A percentile compares a stretch with the other conserved stretches of the same genome.
Conservation (phyloP, 495 filamentous ascomycete species). For the Pyrenula aspistea region DNA sequence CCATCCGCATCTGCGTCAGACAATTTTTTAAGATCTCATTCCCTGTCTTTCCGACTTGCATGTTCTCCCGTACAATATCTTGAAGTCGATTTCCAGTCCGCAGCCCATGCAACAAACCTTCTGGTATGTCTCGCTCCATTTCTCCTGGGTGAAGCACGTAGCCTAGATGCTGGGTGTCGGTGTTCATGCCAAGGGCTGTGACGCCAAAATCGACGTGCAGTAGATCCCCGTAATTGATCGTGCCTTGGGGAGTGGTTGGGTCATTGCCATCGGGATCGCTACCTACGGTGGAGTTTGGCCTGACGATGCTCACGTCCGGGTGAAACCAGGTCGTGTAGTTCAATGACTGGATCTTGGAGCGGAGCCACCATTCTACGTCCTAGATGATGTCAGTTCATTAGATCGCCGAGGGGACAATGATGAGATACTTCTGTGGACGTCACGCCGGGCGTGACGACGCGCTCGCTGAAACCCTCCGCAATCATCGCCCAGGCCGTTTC, state of each 20-base stretch:
- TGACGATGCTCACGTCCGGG: slow-evolving; percentile 26
- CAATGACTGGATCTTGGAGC: slow-evolving; percentile 26
- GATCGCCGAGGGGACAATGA: not conserved
- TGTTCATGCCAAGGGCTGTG: slow-evolving; percentile 32
- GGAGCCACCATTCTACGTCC: slow-evolving; percentile 37
- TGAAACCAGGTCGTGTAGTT: slow-evolving; percentile 40
- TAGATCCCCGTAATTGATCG: slow-evolving; percentile 26
- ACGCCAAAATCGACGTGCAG: slow-evolving; percentile 37
- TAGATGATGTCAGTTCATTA: slow-evolving; percentile 2
- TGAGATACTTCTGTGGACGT: slow-evolving; percentile 25
- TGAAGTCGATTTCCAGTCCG: slow-evolving; percentile 30
- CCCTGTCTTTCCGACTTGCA: slow-evolving; percentile 25
- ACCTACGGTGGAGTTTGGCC: slow-evolving; percentile 6
- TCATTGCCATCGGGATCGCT: not conserved
- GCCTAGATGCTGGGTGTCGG: slow-evolving; percentile 34
- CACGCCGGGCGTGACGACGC: slow-evolving; percentile 24
- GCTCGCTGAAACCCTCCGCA: slow-evolving; percentile 29
- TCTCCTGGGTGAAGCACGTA: slow-evolving; percentile 31
- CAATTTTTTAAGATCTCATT: slow-evolving; percentile 26
- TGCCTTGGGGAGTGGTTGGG: slow-evolving; percentile 1
- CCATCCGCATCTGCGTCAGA: slow-evolving; percentile 21
- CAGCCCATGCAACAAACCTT: slow-evolving; percentile 23
- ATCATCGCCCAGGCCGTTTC: slow-evolving; percentile 35
- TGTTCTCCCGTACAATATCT: slow-evolving; percentile 28
- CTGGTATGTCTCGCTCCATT: slow-evolving; percentile 23